Evolutionary conservation across 306 rosid species (phyloP), one percentile per base, ranked within the genome.

Genomic region (Pterocarpus macrocarpus): DNA sequence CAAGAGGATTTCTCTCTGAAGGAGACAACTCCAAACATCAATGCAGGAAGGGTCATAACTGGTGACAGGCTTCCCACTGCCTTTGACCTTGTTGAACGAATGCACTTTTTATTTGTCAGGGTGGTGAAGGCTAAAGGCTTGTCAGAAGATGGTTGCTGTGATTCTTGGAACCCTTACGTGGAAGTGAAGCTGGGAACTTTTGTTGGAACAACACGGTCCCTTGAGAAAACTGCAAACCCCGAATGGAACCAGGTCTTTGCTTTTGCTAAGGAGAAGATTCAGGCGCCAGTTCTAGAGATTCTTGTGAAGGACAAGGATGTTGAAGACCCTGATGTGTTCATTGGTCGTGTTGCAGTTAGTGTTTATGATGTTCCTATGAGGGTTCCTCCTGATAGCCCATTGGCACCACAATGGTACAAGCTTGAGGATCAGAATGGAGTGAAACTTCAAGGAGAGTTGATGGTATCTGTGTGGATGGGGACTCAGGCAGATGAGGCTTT

Each of bases 401-500:
- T 78, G 56, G 82, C 82, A 9, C 82, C 82, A n/a, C 69, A 78
- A n/a, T 78, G 82, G 76, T 57, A 86, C 52, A 69, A 50, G 57
- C 79, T 86, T 1, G 89, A 79, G 66, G 53, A 64, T 15, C 28
- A 10, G 39, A 66, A 53, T 5, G 86, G 80, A 0, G 33, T 9
- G 13, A 80, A 67, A 44, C 67, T 69, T n/a, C 44, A 65, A 66
- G 80, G 71, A 47, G 89, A 82, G 64, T 39, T 86, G 72, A 86
- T 82, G 86, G 72, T 82, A 10, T 79, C 86, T 16, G 76, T 79
- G 44, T 86, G 89, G 89, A 82, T 86, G 82, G 89, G 89, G 34
- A 82, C 86, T 57, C 89, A 86, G 4, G 89, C 86, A 15, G 89
- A 78, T 44, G 82, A 78, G 74, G 82, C 82, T 55, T 78, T 78